Evolutionary conservation across 345 rosid species (phyloP).

Genomic region (Brassica nigra): DNA sequence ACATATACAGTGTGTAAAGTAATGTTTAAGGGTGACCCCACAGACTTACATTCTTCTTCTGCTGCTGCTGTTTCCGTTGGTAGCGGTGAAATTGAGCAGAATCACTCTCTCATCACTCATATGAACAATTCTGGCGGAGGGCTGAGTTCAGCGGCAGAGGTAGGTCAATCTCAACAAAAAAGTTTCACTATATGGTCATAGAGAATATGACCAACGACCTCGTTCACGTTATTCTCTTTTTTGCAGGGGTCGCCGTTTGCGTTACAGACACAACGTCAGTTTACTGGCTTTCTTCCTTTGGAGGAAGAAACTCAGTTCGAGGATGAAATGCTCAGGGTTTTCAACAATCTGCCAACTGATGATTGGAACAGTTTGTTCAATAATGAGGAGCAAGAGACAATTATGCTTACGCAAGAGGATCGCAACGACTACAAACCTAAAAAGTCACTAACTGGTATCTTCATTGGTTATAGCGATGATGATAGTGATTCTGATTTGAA

Average conservation of each 20-base stretch:
- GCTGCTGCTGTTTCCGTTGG: neutral
- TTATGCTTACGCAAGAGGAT: neutral
- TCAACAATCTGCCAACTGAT: no score
- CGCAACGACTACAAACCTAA: neutral
- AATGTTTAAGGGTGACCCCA: neutral
- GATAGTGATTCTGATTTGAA: conserved; percentile 9
- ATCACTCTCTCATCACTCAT: neutral
- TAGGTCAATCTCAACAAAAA: neutral
- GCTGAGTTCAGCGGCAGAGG: neutral
- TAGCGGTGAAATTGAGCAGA: neutral
- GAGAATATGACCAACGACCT: no score
- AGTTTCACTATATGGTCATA: no score
- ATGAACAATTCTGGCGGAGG: neutral
- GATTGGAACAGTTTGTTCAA: neutral
- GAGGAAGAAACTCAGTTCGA: neutral
- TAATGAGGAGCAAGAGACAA: neutral
- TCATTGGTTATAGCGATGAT: conserved; percentile 9
- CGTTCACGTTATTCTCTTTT: no score
- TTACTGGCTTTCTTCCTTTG: neutral
- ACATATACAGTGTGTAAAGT: no score
- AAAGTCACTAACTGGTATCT: neutral
- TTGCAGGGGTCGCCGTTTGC: neutral
- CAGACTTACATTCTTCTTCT: neutral
- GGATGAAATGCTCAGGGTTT: neutral
- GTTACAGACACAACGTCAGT: neutral